A percentile compares a stretch with the other conserved stretches of the same genome.
Conservation (phyloP, 2,329 filamentous ascomycete species). For the Pyrenochaeta sp. region DNA sequence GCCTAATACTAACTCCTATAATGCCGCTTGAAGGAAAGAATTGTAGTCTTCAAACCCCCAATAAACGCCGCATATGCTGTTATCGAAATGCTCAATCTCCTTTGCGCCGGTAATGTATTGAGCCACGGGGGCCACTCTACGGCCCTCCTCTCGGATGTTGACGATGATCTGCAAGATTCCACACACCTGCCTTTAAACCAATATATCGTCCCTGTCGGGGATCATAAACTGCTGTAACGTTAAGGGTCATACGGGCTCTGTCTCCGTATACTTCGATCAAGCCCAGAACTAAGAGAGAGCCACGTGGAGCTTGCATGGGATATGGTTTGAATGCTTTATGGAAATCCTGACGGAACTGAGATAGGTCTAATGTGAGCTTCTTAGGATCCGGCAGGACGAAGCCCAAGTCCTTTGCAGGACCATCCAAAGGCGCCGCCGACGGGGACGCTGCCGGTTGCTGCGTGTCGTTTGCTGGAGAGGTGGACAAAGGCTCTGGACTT, state of each 20-base stretch:
- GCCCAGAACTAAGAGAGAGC: conserved; percentile 55
- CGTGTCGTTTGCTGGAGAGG: conserved; percentile 21
- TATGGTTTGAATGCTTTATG: conserved; percentile 27
- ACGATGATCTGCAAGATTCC: conserved; percentile 37
- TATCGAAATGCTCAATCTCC: conserved; percentile 8
- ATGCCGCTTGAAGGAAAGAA: conserved; percentile 5
- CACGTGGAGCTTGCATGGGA: conserved; percentile 51
- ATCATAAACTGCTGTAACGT: conserved; percentile 57
- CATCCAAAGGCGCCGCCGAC: conserved; percentile 12
- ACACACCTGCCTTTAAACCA: conserved; percentile 33
- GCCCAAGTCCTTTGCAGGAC: conserved; percentile 28
- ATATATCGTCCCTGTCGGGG: conserved; percentile 52
- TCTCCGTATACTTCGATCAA: conserved; percentile 57
- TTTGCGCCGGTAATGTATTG: conserved; percentile 16
- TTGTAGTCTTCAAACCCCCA: conserved; percentile 3
- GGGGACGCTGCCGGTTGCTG: conserved; percentile 21
- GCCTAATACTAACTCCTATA: conserved; percentile 2
- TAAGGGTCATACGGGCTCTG: conserved; percentile 53
- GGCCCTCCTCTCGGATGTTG: conserved; percentile 51
- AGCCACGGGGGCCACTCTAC: background rate
- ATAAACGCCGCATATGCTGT: conserved; percentile 8
- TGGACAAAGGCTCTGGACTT: conserved; percentile 13
- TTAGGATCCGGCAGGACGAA: conserved; percentile 37
- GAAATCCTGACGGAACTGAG: conserved; percentile 34
- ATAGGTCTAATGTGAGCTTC: conserved; percentile 37